phyloP scores from a whole-genome alignment of 331 rosid species.

The Arachis monticola region DNA sequence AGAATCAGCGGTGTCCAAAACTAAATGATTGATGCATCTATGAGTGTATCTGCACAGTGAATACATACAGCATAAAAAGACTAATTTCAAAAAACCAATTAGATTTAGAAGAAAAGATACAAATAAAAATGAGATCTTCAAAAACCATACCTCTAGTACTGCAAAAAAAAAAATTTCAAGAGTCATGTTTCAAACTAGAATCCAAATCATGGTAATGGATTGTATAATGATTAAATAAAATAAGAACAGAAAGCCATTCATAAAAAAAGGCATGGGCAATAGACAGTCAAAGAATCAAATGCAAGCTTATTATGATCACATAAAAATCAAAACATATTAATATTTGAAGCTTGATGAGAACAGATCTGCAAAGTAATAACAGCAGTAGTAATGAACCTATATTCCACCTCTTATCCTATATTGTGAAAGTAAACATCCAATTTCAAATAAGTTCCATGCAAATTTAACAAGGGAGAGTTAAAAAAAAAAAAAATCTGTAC shows the following conservation, averaged over 20 bases:
- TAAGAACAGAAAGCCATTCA: background rate
- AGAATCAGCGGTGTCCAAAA: constrained; percentile 86
- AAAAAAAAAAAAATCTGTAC: background rate
- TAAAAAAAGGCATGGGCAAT: background rate
- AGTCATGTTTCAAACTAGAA: constrained; percentile 23
- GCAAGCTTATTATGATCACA: constrained; percentile 1
- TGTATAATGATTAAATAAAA: background rate
- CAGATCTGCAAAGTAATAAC: background rate
- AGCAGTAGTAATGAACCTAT: background rate
- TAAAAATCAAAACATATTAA: background rate
- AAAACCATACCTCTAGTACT: constrained; percentile 44
- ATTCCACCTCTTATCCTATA: background rate
- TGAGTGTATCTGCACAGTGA: constrained; percentile 76
- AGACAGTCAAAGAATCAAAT: constrained; percentile 2
- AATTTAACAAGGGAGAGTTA: too few relatives aligned
- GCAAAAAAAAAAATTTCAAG: constrained; percentile 43
- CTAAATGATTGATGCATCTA: constrained; percentile 77
- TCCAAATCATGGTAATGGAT: background rate
- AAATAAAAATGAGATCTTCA: constrained; percentile 19
- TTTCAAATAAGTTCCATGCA: background rate
- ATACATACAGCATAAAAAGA: constrained; percentile 60
- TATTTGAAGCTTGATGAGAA: background rate
- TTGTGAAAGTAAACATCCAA: background rate
- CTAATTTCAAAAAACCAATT: constrained; percentile 43
- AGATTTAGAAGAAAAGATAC: constrained; percentile 29